Conservation (phyloP, 2,329 filamentous ascomycete species). For the Fusarium neocosmosporiellum region DNA sequence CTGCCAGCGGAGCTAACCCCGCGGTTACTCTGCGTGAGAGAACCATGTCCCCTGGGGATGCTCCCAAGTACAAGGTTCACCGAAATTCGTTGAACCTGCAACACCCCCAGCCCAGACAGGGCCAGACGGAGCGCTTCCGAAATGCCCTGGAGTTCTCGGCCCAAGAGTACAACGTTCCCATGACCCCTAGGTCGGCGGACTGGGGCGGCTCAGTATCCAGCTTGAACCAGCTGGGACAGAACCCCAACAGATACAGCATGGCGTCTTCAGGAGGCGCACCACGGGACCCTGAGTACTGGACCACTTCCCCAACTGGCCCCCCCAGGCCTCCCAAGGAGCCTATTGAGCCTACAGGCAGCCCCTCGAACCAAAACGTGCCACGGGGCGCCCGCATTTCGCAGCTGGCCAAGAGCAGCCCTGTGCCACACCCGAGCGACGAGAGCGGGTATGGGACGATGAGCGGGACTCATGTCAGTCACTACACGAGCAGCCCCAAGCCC, state of each 20-base stretch:
- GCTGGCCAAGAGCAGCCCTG: conserved; percentile 64
- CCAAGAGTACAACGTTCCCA: conserved; percentile 71
- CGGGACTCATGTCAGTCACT: conserved; percentile 60
- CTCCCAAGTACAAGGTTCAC: conserved; percentile 85
- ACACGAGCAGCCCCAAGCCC: conserved; percentile 64
- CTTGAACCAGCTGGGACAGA: conserved; percentile 62
- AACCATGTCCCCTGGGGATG: conserved; percentile 71
- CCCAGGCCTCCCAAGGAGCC: conserved; percentile 73
- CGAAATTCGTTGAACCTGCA: conserved; percentile 83
- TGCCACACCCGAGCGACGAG: conserved; percentile 67
- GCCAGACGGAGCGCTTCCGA: conserved; percentile 79
- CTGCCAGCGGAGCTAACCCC: conserved; percentile 39
- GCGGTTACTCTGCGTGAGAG: conserved; percentile 54
- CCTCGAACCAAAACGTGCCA: conserved; percentile 57
- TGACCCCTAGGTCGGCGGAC: conserved; percentile 70
- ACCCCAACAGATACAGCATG: conserved; percentile 62
- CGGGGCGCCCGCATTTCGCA: conserved; percentile 61
- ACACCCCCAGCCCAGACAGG: conserved; percentile 81
- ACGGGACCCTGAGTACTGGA: conserved; percentile 57
- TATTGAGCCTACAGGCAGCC: conserved; percentile 57
- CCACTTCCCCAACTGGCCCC: conserved; percentile 58
- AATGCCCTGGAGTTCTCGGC: conserved; percentile 79
- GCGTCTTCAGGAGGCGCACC: conserved; percentile 49
- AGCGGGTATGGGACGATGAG: conserved; percentile 64
- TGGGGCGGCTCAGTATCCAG: conserved; percentile 72